A percentile compares a stretch with the other conserved stretches of the same genome.
phyloP scores from a whole-genome alignment of 1,139 yeast genomes.

The Lodderomyces metapsilosis region DNA sequence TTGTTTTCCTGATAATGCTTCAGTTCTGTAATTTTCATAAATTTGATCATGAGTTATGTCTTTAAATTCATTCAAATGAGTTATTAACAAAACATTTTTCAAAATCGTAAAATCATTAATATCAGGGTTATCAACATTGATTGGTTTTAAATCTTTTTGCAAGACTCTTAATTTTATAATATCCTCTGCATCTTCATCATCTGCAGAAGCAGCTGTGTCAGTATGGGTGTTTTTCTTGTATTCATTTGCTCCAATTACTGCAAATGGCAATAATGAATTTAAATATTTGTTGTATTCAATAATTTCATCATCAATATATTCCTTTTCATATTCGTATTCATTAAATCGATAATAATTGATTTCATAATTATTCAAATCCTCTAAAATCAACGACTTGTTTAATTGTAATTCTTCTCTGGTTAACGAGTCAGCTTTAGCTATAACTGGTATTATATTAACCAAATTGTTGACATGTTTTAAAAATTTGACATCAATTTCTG shows the following conservation, averaged over 20 bases:
- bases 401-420: conserved; percentile 36
- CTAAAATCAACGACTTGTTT: conserved; percentile 40
- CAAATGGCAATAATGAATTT: conserved; percentile 41
- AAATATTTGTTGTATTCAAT: conserved; percentile 48
- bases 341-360: conserved; percentile 47
- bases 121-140: conserved; percentile 54
- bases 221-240: conserved; percentile 30
- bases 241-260: conserved; percentile 45
- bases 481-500: conserved; percentile 42
- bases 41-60: conserved; percentile 65
- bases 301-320: conserved; percentile 49
- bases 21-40: conserved; percentile 74
- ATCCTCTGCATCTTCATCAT: conserved; percentile 40
- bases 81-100: conserved; percentile 66
- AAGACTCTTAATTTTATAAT: conserved; percentile 38
- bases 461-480: conserved; percentile 40
- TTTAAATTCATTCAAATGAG: conserved; percentile 76
- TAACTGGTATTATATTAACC: conserved; percentile 44
- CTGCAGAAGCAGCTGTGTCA: no score
- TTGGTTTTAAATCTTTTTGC: conserved; percentile 37
- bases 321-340: conserved; percentile 49
- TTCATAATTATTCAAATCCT: conserved; percentile 40
- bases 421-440: conserved; percentile 43
- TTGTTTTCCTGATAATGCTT: conserved; percentile 51
- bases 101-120: conserved; percentile 64